Evolutionary conservation across 768 basidiomycete species (phyloP), one percentile per base, ranked within the genome.

Genomic region (Glaciozyma antarctica): DNA sequence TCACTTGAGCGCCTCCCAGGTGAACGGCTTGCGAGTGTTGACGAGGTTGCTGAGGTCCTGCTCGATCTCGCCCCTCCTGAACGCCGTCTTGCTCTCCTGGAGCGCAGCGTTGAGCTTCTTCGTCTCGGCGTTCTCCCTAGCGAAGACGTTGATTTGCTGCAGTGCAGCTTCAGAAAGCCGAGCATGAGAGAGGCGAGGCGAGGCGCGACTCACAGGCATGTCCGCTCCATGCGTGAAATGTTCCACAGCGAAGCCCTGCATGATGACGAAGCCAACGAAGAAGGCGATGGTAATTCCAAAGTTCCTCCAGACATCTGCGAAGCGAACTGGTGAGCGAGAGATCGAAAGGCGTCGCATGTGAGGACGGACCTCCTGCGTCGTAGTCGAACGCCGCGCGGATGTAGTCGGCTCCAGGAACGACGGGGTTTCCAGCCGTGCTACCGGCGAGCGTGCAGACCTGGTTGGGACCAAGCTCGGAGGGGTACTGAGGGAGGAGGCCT

Each of bases 271-370:
- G 67, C 82, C 76, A 55, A 88, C 26, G 70, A 88, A 78, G 78
- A 89, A 87, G 8, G 78, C 88, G 52, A 89, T 30, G 32, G 88
- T 75, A 34, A 92, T 85, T 21, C 86, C 78, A 48, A 71, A 88
- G 43, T 47, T 26, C 22, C 15, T 21, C 44, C 44, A 58, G 24
- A 58, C 3, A 26, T 54, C 30, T 48, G 21, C 5, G 38, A 30
- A 67, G 26, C 16, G 21, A 51, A 9, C 6, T 24, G 22, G 26
- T n/a, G 13, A 51, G 43, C n/a, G 5, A 2, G 5, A 21, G 26
- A 8, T 43, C 9, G 52, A 13, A 38, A 51, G 34, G 51, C 44
- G 13, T 32, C 30, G 15, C 22, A 5, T 1, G 28, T 9, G 8
- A 38, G 30, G 12, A 51, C 43, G n/a, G 26, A 49, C 54, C 45